These are phyloP conservation scores for Jaenimonas drosophilae DNA, from an alignment of 208 protist genomes.

Conservation along the genomic window DNA sequence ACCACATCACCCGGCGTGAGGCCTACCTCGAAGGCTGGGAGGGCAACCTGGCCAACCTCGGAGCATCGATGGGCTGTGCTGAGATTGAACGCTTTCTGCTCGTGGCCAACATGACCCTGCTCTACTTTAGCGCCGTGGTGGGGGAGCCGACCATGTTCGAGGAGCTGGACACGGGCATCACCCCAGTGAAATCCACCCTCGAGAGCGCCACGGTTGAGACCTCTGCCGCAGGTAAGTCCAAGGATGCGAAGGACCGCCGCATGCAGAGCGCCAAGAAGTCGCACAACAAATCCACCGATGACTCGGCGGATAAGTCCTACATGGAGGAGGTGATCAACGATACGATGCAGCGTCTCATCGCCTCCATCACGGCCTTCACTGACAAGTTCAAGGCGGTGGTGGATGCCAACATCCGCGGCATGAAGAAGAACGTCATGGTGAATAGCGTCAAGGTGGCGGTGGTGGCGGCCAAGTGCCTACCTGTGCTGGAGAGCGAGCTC, in stretches of 20 bases:
- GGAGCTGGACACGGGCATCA: conserved; percentile 42
- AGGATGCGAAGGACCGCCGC: background rate
- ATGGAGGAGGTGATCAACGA: conserved; percentile 2
- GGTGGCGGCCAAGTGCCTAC: conserved; percentile 20
- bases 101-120: conserved; percentile 40
- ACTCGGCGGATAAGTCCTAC: background rate
- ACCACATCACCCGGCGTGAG: conserved; percentile 35
- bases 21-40: conserved; percentile 58
- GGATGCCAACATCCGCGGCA: conserved; percentile 6
- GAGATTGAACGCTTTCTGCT: conserved; percentile 63
- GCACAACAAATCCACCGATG: background rate
- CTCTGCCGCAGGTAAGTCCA: background rate
- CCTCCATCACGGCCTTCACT: conserved; percentile 2
- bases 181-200: conserved; percentile 6
- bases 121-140: conserved; percentile 54
- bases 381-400: conserved; percentile 5
- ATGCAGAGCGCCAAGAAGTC: background rate
- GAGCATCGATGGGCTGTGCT: conserved; percentile 31
- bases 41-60: conserved; percentile 41
- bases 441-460: conserved; percentile 15
- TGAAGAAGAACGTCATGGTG: conserved; percentile 24
- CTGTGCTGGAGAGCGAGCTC: conserved; percentile 21
- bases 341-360: conserved; percentile 3
- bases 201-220: conserved; percentile 5
- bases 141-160: conserved; percentile 54